Conservation (phyloP, 805 yeast species). For the Saturnispora zaruensis region DNA sequence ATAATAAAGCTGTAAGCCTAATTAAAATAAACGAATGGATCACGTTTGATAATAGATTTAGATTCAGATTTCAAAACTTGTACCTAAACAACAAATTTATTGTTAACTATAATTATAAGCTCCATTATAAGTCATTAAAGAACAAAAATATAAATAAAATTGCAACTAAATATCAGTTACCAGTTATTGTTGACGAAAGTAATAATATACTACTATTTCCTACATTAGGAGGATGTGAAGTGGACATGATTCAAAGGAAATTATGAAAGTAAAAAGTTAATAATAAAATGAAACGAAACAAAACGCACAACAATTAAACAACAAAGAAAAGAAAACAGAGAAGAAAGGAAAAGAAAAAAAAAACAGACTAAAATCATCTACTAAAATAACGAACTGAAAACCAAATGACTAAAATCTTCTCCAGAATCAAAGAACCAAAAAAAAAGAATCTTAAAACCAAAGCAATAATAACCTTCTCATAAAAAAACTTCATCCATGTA, state of each 20-base stretch:
- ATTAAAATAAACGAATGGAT: neutral
- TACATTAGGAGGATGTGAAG: conserved; percentile 1
- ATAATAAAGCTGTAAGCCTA: neutral
- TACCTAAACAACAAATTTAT: neutral
- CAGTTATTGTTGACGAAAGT: neutral
- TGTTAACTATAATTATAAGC: conserved; percentile 4
- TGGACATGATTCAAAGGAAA: neutral
- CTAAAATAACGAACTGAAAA: neutral
- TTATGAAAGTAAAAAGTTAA: neutral
- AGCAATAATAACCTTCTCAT: neutral
- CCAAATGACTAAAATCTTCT: neutral
- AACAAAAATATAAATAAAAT: conserved; percentile 3
- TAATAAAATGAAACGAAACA: neutral
- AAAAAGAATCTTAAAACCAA: neutral
- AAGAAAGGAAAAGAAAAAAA: neutral
- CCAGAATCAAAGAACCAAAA: conserved; percentile 3
- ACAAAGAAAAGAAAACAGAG: neutral
- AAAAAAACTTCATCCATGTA: neutral
- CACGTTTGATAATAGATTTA: conserved; percentile 5
- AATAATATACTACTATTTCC: conserved; percentile 5
- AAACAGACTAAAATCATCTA: neutral
- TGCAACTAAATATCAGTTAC: conserved; percentile 4
- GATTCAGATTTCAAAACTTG: neutral
- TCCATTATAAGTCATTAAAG: conserved; percentile 1
- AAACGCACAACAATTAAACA: neutral